Percentiles rank a stretch among this genome's conserved stretches.
These are phyloP conservation scores for Phyllosticta citrichinensis DNA, from an alignment of 2,329 filamentous ascomycete genomes.

Conservation along the genomic window DNA sequence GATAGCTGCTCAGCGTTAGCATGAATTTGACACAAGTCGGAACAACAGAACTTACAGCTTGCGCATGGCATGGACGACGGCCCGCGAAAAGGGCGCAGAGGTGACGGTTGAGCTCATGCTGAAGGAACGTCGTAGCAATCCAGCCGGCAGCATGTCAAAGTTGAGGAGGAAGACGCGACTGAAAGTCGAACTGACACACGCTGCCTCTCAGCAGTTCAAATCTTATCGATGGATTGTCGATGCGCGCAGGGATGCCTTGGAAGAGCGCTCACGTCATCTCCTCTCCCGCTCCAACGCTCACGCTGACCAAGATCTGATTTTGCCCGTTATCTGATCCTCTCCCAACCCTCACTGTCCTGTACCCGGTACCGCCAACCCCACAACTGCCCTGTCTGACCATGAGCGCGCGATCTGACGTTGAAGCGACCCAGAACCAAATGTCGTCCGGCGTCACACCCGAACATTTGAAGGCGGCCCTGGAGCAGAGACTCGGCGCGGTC, in stretches of 20 bases:
- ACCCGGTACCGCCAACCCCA: background rate
- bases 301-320: constrained; percentile 10
- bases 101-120: constrained; percentile 32
- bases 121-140: constrained; percentile 24
- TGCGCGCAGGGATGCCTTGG: background rate
- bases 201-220: background rate
- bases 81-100: constrained; percentile 51
- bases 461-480: constrained; percentile 58
- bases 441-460: constrained; percentile 60
- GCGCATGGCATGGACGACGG: constrained; percentile 69
- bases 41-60: constrained; percentile 52
- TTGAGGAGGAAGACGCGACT: background rate
- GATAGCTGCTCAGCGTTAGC: constrained; percentile 53
- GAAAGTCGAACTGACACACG: background rate
- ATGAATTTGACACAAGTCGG: background rate
- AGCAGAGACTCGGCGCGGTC: constrained; percentile 58
- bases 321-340: constrained; percentile 9
- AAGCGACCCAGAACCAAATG: constrained; percentile 43
- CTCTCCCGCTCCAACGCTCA: background rate
- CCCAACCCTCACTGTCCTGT: background rate
- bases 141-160: constrained; percentile 15
- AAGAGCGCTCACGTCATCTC: constrained; percentile 3
- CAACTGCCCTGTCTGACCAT: constrained; percentile 18
- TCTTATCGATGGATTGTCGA: constrained; percentile 1
- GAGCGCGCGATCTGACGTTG: constrained; percentile 34